These are phyloP conservation scores for Ceratocystis harringtonii DNA, from an alignment of 2,329 filamentous ascomycete genomes.

Conservation along the genomic window DNA sequence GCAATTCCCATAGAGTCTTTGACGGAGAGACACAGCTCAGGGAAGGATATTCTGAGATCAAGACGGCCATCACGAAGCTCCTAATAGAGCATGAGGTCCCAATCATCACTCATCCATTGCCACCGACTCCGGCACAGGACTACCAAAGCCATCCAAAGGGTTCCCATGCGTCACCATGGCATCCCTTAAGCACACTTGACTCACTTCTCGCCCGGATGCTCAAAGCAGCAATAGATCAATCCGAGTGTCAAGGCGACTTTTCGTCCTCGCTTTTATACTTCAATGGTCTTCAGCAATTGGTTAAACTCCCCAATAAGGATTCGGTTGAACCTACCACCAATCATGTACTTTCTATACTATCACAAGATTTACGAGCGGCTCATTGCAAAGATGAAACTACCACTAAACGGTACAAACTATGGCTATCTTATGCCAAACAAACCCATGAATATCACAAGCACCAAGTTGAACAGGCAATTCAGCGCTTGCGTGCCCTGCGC, in stretches of 20 bases:
- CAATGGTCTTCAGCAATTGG: constrained; percentile 63
- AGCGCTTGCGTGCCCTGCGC: constrained; percentile 56
- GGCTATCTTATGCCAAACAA: constrained; percentile 71
- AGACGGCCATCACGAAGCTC: constrained; percentile 65
- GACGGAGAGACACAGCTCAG: constrained; percentile 45
- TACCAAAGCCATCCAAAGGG: too few species aligned
- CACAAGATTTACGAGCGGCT: constrained; percentile 52
- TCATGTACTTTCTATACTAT: constrained; percentile 58
- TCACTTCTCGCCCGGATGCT: constrained; percentile 56
- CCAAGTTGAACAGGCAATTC: constrained; percentile 60
- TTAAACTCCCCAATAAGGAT: constrained; percentile 43
- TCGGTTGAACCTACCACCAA: constrained; percentile 55
- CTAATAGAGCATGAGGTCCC: constrained; percentile 73
- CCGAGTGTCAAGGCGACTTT: constrained; percentile 66
- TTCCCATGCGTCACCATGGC: not conserved
- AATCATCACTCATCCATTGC: not conserved
- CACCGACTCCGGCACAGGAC: not conserved
- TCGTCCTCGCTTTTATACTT: constrained; percentile 74
- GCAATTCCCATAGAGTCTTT: not conserved
- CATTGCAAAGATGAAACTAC: constrained; percentile 55
- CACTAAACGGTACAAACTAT: constrained; percentile 64
- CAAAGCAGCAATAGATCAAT: constrained; percentile 60
- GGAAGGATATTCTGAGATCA: constrained; percentile 66
- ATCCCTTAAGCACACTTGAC: constrained; percentile 20
- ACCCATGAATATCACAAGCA: constrained; percentile 65